A percentile compares a stretch with the other conserved stretches of the same genome.
phyloP scores from a whole-genome alignment of 352 stramenopile species.

The Aphanomyces cochlioides region DNA sequence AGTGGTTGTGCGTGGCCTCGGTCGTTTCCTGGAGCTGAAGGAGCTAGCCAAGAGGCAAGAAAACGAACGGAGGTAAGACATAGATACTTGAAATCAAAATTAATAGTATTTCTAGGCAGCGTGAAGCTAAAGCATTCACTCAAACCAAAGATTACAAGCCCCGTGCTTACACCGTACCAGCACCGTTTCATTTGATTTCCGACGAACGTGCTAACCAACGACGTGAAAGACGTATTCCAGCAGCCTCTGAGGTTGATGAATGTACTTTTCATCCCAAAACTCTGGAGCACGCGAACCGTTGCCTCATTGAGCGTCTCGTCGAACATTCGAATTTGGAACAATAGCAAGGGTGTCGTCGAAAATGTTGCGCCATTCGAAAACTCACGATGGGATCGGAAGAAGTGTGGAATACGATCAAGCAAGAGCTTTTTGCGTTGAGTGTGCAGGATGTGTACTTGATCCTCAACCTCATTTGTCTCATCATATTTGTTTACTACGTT shows the following conservation, averaged over 20 bases:
- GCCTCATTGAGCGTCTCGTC: slow-evolving; percentile 46
- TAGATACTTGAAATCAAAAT: neutral
- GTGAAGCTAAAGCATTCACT: slow-evolving; percentile 60
- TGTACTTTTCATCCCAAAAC: slow-evolving; percentile 77
- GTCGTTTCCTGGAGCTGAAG: slow-evolving; percentile 69
- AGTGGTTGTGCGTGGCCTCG: slow-evolving; percentile 76
- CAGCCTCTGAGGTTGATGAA: slow-evolving; percentile 42
- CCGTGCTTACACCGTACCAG: slow-evolving; percentile 67
- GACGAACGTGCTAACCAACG: neutral
- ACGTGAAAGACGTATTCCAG: no score
- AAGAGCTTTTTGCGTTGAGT: slow-evolving; percentile 10
- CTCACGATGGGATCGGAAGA: slow-evolving; percentile 16
- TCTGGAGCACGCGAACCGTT: slow-evolving; percentile 50
- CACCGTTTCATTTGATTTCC: slow-evolving; percentile 66
- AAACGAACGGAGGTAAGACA: slow-evolving; percentile 41
- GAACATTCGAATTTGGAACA: slow-evolving; percentile 15
- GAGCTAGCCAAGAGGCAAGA: slow-evolving; percentile 65
- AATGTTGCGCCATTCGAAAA: neutral
- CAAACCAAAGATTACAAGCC: slow-evolving; percentile 55
- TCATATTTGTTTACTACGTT: slow-evolving; percentile 28
- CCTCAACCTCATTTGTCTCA: slow-evolving; percentile 26
- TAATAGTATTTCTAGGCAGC: slow-evolving; percentile 34
- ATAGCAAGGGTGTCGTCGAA: neutral
- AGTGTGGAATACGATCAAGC: slow-evolving; percentile 8
- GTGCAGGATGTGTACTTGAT: slow-evolving; percentile 28